Conservation (phyloP, 2,329 filamentous ascomycete species). For the Tolypocladium pustulatum region DNA sequence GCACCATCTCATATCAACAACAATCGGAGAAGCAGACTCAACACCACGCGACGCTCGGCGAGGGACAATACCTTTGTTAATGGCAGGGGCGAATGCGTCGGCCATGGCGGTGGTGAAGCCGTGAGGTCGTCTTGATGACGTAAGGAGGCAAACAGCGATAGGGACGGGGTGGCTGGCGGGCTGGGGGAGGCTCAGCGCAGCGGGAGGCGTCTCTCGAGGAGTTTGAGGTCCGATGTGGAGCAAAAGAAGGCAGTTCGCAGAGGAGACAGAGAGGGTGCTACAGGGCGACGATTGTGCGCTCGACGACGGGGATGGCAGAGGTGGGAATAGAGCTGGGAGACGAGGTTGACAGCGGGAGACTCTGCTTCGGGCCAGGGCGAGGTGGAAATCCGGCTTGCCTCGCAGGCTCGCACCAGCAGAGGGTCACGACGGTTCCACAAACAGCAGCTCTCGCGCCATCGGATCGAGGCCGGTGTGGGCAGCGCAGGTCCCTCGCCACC, state of each 20-base stretch:
- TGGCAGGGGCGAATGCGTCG: slow-evolving; percentile 21
- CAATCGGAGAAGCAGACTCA: background rate
- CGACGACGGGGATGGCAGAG: background rate
- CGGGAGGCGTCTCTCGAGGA: background rate
- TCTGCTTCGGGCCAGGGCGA: background rate
- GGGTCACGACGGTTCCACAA: slow-evolving; percentile 1
- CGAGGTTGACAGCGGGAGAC: background rate
- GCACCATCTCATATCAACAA: too few species aligned
- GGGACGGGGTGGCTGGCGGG: background rate
- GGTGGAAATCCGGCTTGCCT: background rate
- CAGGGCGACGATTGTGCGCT: background rate
- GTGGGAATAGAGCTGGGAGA: background rate
- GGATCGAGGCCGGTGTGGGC: background rate
- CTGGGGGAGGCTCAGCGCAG: background rate
- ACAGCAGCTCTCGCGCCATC: background rate
- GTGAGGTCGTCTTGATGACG: slow-evolving; percentile 6
- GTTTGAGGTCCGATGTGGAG: background rate
- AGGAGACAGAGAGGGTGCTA: background rate
- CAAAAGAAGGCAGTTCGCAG: background rate
- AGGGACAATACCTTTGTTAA: slow-evolving; percentile 23
- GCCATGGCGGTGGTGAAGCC: slow-evolving; percentile 23
- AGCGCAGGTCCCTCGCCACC: background rate
- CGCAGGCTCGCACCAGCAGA: background rate
- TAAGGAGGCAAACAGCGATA: slow-evolving; percentile 2
- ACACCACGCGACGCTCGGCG: background rate